Evolutionary conservation across 2,329 filamentous ascomycete genomes (phyloP), one percentile per base, ranked within the genome.

Genomic region (Alternaria ventricosa): DNA sequence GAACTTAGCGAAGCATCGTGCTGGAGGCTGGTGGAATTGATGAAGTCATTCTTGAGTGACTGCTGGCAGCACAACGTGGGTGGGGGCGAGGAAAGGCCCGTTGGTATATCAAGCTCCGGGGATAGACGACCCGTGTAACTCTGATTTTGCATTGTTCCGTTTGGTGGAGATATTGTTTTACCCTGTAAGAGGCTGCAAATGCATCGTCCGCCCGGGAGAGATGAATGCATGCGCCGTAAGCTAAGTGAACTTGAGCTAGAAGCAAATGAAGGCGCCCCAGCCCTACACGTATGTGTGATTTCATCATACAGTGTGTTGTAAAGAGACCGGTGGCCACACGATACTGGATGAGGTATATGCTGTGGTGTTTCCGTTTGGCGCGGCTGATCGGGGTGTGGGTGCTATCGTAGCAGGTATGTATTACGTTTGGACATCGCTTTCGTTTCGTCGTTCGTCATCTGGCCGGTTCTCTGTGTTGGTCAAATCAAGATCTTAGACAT

Each of bases 1-100:
- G 15, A 43, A 57, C 1, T 25, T 43, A 8, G 63, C 63, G 6
- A 69, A 71, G 47, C 36, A 55, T 25, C 49, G 20, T n/a, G 49
- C 45, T 15, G 28, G 27, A 30, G 7, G 6, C 27, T 43, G 45
- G 56, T 55, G 23, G 23, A 25, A 41, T 41, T 13, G 9, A 53
- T 41, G 49, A 10, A 15, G 28, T 36, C 9, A 22, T 41, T 22
- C 5, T 41, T 22, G 13, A 18, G 53, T 44, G 12, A 36, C 23
- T 44, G 53, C 30, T 44, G 36, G 33, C 33, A 44, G 30, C 22
- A 44, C 30, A 28, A 55, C 15, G 33, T 33, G n/a, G 3, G 22
- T 55, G 36, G 10, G 23, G 36, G 30, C 15, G 22, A 28, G 23
- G 23, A 44, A 41, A 12, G n/a, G 20, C 45, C 30, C 15, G 13